Percentiles rank a stretch among this genome's conserved stretches.
Conservation (phyloP, 1,284 basidiomycete genomes). For the Uromyces viciae-fabae region DNA sequence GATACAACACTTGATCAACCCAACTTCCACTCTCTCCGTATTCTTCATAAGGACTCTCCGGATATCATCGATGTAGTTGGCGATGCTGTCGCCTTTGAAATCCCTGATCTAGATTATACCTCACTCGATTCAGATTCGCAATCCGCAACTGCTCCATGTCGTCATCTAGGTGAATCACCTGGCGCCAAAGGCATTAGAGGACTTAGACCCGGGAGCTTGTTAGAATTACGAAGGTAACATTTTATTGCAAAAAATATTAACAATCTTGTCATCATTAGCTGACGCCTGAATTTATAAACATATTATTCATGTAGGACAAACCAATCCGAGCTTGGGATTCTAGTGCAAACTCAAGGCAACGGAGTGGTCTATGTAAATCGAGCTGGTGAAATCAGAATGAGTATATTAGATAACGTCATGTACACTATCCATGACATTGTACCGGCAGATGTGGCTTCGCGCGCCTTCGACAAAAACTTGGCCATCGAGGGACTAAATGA, state of each 20-base stretch:
- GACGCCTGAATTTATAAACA: neutral
- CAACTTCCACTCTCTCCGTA: neutral
- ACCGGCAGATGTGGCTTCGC: conserved; percentile 16
- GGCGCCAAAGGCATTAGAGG: conserved; percentile 41
- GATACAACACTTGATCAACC: neutral
- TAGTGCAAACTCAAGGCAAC: conserved; percentile 29
- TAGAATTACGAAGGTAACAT: conserved; percentile 39
- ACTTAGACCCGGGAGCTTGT: conserved; percentile 36
- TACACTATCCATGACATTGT: conserved; percentile 41
- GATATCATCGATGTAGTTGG: conserved; percentile 32
- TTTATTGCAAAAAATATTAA: neutral
- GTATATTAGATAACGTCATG: conserved; percentile 44
- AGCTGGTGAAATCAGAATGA: conserved; percentile 43
- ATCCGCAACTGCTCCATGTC: neutral
- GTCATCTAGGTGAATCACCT: conserved; percentile 20
- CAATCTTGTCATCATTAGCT: neutral
- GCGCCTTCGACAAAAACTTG: conserved; percentile 28
- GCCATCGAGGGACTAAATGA: conserved; percentile 29
- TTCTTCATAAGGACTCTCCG: conserved; percentile 38
- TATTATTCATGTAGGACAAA: conserved; percentile 16
- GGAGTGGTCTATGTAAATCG: conserved; percentile 39
- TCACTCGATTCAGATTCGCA: conserved; percentile 30
- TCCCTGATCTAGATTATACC: conserved; percentile 38
- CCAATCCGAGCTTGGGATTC: conserved; percentile 39
- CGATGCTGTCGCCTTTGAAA: conserved; percentile 13